Conservation (phyloP, 768 basidiomycete species). For the Boletus fagicola region DNA sequence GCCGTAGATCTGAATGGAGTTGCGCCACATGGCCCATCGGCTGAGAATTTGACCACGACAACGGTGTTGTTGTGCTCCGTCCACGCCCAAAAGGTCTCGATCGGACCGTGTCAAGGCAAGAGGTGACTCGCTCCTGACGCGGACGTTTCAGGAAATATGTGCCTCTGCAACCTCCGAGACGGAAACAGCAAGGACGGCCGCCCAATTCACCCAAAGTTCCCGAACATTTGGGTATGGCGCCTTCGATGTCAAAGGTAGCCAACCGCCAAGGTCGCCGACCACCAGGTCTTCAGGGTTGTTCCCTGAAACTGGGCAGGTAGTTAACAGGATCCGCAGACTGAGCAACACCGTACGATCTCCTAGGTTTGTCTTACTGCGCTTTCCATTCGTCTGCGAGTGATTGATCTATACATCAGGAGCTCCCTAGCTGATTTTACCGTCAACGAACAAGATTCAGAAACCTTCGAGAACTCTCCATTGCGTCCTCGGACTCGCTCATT, state of each 20-base stretch:
- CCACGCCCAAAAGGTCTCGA: too few species aligned
- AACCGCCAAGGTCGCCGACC: not conserved
- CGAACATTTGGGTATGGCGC: not conserved
- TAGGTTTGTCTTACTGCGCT: constrained; percentile 5
- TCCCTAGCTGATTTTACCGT: not conserved
- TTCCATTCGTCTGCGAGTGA: not conserved
- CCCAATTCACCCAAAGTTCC: not conserved
- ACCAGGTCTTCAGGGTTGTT: not conserved
- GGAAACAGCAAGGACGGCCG: not conserved
- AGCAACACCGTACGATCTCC: not conserved
- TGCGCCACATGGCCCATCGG: too few species aligned
- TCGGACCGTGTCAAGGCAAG: too few species aligned
- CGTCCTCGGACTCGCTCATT: not conserved
- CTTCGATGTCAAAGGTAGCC: not conserved
- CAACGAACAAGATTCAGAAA: not conserved
- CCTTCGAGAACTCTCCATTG: not conserved
- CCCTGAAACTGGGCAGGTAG: not conserved
- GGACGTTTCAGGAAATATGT: constrained; percentile 21
- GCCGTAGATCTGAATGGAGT: too few species aligned
- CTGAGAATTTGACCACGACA: too few species aligned
- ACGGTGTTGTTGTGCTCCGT: too few species aligned
- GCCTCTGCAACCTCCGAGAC: not conserved
- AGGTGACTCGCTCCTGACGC: too few species aligned
- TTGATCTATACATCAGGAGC: constrained; percentile 7
- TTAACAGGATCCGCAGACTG: constrained; percentile 1